Evolutionary conservation across 2,329 filamentous ascomycete species (phyloP).

Genomic region (Trichophyton mentagrophytes): DNA sequence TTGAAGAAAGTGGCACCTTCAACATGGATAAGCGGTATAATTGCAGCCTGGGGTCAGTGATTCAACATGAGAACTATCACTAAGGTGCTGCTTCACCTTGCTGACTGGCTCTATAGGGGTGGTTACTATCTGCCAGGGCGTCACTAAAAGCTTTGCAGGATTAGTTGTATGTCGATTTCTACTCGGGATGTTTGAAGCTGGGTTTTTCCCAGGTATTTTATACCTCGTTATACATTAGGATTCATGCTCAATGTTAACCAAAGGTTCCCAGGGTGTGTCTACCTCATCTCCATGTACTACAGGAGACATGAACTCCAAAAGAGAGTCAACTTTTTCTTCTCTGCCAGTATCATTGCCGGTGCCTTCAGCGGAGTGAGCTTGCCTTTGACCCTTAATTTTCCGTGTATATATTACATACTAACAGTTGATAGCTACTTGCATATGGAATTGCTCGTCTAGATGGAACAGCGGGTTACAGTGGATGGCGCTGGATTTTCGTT

Average conservation of each 20-base stretch:
- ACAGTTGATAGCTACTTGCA: constrained; percentile 24
- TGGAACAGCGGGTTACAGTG: constrained; percentile 27
- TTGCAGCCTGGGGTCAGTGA: constrained; percentile 24
- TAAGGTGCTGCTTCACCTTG: constrained; percentile 6
- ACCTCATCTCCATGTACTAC: constrained; percentile 27
- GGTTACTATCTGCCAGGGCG: constrained; percentile 32
- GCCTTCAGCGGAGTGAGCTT: constrained; percentile 27
- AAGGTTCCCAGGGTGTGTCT: constrained; percentile 18
- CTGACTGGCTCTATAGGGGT: constrained; percentile 20
- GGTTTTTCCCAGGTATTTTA: constrained; percentile 25
- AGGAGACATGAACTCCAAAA: constrained; percentile 30
- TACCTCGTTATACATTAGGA: not conserved
- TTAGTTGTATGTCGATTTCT: constrained; percentile 27
- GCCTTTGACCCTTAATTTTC: not conserved
- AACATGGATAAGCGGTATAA: constrained; percentile 31
- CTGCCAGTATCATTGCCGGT: constrained; percentile 27
- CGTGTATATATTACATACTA: not conserved
- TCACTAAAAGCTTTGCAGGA: constrained; percentile 29
- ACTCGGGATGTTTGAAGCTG: constrained; percentile 28
- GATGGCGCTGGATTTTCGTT: constrained; percentile 40
- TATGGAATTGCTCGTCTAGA: constrained; percentile 32
- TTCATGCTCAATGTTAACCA: not conserved
- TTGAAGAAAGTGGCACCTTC: constrained; percentile 33
- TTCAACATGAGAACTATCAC: not conserved
- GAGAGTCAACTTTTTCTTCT: constrained; percentile 26